Evolutionary conservation across 371 early-diverging fungal genomes (phyloP), one percentile per base, ranked within the genome.

Genomic region (Rhizopus sp.): DNA sequence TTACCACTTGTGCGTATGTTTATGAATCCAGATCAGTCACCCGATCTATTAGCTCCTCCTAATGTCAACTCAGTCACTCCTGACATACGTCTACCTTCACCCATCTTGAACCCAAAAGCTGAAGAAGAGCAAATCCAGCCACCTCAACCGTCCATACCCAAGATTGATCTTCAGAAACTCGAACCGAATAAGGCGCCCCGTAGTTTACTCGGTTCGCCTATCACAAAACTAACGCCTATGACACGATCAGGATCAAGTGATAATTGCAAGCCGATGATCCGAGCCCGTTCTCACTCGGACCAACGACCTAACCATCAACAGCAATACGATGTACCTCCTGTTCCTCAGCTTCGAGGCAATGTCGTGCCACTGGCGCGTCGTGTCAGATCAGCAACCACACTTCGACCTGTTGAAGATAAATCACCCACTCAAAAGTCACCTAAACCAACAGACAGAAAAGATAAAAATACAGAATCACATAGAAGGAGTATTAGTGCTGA

Each of bases 241-340:
- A 42, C 63, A 9, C 57, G 59, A 5, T 48, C 67, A 17, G 58
- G 46, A 5, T 66, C 69, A 10, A 48, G 57, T 3, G 60, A 69
- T 16, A 32, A 48, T 16, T 40, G 50, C 5, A 60, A 63, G 8
- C 60, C 70, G 0, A 77, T 71, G 64, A 52, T 64, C 4, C 72
- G 77, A 12, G 69, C 74, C 9, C 50, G 77, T 10, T 77, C 77
- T 1, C 72, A 73, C 29, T 73, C 77, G 1, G 77, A 73, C n/a
- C 77, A 77, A 50, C 44, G 54, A 29, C 44, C 59, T 1, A 44
- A 47, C 3, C 39, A 29, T 31, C 55, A 59, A 30, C 50, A 44
- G 5, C 30, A 12, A 17, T 30, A 58, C 50, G 55, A 55, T 16
- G 44, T 37, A 15, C 17, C 33, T 9, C 13, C 52, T 4, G 53